phyloP scores from a whole-genome alignment of 345 rosid species.

The Syzygium aqueum region DNA sequence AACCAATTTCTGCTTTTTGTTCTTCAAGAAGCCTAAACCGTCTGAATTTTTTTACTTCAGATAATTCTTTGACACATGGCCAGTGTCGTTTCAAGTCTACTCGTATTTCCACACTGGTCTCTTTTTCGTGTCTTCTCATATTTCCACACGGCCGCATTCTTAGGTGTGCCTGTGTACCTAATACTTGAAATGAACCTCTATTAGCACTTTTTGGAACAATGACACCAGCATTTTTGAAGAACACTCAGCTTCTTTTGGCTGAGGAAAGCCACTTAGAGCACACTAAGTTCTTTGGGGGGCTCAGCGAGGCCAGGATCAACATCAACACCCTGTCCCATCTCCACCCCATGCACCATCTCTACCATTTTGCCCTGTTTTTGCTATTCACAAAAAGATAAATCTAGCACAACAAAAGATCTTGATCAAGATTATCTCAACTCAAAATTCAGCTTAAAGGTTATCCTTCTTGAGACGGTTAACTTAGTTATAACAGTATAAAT shows the following conservation, averaged over 20 bases:
- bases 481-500: background rate
- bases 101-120: background rate
- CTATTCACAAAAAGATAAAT: background rate
- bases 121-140: background rate
- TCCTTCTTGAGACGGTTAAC: background rate
- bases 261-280: background rate
- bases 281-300: background rate
- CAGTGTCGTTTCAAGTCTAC: background rate
- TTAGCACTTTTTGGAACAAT: background rate
- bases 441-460: background rate
- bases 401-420: background rate
- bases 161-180: background rate
- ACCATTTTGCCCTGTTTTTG: background rate
- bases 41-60: background rate
- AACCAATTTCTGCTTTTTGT: background rate
- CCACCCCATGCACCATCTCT: background rate
- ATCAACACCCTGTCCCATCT: background rate
- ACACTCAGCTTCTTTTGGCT: background rate
- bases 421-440: background rate
- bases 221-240: background rate
- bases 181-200: background rate
- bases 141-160: background rate
- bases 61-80: background rate
- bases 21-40: background rate
- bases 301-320: background rate